Evolutionary conservation across 345 rosid species (phyloP).

Genomic region (Eutrema heterophyllum): DNA sequence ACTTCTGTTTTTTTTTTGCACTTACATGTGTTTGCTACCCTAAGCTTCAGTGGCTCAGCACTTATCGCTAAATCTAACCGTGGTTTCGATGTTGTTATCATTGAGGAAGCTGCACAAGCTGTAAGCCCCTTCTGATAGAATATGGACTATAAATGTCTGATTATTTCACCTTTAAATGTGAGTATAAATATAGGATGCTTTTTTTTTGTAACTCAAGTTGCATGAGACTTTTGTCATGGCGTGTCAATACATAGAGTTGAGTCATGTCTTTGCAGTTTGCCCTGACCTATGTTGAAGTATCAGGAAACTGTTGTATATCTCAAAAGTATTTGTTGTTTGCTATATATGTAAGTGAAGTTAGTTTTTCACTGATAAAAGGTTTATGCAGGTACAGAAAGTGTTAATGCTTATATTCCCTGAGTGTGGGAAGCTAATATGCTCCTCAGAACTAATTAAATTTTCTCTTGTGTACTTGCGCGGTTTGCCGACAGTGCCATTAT

Average conservation of each 20-base stretch:
- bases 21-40: conserved; percentile 82
- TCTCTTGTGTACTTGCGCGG: conserved; percentile 35
- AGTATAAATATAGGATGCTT: no score
- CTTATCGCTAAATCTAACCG: conserved; percentile 59
- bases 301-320: background rate
- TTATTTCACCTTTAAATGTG: background rate
- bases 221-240: no score
- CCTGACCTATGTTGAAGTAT: background rate
- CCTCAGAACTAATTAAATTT: background rate
- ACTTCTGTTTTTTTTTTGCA: conserved; percentile 20
- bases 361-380: no score
- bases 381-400: background rate
- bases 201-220: no score
- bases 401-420: background rate
- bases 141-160: background rate
- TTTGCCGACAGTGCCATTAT: conserved; percentile 30
- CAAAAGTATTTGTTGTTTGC: background rate
- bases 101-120: conserved; percentile 99
- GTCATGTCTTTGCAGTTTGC: background rate
- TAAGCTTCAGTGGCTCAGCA: conserved; percentile 91
- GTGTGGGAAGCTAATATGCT: background rate
- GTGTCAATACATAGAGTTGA: no score
- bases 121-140: conserved; percentile 39
- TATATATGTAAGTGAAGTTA: background rate
- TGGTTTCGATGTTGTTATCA: conserved; percentile 90